phyloP scores from a whole-genome alignment of 2,329 filamentous ascomycete species.

The Hyphodiscus sp. region DNA sequence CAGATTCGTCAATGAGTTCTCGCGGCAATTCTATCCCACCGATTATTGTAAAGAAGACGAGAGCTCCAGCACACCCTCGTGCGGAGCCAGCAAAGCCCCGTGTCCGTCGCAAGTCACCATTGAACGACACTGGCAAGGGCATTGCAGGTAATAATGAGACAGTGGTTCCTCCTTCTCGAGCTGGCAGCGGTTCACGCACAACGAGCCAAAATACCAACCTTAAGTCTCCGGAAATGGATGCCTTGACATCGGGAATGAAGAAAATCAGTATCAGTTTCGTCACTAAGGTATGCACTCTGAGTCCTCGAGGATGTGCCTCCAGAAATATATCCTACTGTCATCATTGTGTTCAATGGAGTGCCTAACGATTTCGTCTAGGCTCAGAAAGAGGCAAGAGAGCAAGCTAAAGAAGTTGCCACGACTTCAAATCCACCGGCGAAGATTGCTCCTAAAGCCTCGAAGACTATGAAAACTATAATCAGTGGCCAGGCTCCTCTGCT shows the following conservation, averaged over 20 bases:
- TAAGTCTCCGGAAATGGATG: constrained; percentile 39
- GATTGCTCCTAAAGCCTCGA: constrained; percentile 3
- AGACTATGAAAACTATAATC: background rate
- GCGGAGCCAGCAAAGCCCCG: constrained; percentile 32
- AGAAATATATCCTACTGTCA: too few species aligned
- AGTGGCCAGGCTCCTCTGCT: too few species aligned
- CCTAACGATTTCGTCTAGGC: constrained; percentile 23
- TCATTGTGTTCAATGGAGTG: too few species aligned
- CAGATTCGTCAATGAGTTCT: constrained; percentile 38
- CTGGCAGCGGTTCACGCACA: constrained; percentile 7
- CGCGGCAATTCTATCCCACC: constrained; percentile 31
- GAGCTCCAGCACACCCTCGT: constrained; percentile 40
- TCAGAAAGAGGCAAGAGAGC: constrained; percentile 48
- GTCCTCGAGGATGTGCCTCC: too few species aligned
- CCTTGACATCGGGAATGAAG: constrained; percentile 52
- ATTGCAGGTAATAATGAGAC: background rate
- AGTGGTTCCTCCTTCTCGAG: background rate
- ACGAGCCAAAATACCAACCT: constrained; percentile 3
- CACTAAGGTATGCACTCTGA: constrained; percentile 31
- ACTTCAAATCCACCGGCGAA: constrained; percentile 12
- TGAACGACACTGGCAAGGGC: constrained; percentile 9
- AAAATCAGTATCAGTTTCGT: constrained; percentile 56
- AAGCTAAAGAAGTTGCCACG: constrained; percentile 14
- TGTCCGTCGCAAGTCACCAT: constrained; percentile 23
- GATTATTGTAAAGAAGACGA: constrained; percentile 53